phyloP scores from a whole-genome alignment of 768 basidiomycete species.

The Fomitopsis pulvina region DNA sequence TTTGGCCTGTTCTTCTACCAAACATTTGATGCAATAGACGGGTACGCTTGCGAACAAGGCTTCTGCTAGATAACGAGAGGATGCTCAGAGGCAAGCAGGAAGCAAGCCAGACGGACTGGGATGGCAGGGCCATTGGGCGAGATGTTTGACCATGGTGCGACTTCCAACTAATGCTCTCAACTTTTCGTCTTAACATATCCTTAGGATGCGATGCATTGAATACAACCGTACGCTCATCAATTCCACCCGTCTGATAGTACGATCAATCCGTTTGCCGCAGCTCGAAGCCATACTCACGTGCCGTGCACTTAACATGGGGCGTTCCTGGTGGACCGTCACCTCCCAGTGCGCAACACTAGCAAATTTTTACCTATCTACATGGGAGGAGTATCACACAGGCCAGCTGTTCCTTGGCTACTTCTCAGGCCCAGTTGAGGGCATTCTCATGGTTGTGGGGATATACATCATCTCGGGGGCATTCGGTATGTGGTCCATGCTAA shows the following conservation, averaged over 20 bases:
- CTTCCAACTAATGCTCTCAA: not conserved
- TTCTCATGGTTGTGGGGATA: conserved; percentile 74
- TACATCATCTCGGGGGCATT: conserved; percentile 74
- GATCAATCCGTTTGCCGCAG: conserved; percentile 30
- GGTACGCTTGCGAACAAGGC: conserved; percentile 37
- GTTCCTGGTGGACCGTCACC: conserved; percentile 96
- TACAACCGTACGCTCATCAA: conserved; percentile 59
- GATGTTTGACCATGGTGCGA: conserved; percentile 92
- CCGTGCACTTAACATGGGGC: conserved; percentile 83
- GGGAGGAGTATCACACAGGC: conserved; percentile 89
- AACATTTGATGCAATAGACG: conserved; percentile 83
- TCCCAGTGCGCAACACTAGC: conserved; percentile 66
- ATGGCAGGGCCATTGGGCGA: conserved; percentile 98
- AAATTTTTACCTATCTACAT: conserved; percentile 71
- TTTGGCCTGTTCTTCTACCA: conserved; percentile 90
- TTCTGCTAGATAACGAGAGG: not conserved
- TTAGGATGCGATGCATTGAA: conserved; percentile 89
- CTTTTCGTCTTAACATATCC: not conserved
- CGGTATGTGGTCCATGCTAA: conserved; percentile 35
- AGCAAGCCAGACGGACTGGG: conserved; percentile 91
- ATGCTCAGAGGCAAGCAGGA: conserved; percentile 38
- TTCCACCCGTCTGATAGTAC: not conserved
- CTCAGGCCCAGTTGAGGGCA: conserved; percentile 95
- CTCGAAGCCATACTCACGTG: conserved; percentile 80
- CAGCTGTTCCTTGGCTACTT: conserved; percentile 88